Conservation (phyloP, 2,329 filamentous ascomycete genomes). For the Samsoniella hepiali region DNA sequence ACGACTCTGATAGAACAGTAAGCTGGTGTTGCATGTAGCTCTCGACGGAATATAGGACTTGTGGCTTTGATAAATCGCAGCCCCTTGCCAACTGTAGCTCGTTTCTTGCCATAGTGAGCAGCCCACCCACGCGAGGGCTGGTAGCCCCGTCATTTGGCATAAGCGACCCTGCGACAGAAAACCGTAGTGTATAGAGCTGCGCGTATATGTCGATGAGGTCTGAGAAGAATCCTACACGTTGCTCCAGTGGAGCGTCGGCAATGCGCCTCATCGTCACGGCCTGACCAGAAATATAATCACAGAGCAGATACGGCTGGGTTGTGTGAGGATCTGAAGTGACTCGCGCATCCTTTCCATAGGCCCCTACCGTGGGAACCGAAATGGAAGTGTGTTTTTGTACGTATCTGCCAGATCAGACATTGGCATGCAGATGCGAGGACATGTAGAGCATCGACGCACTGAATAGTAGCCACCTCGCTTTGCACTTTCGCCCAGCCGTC, state of each 20-base stretch:
- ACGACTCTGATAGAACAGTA: no score
- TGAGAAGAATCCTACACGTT: neutral
- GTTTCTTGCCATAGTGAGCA: no score
- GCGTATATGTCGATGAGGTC: slow-evolving; percentile 1
- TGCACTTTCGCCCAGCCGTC: slow-evolving; percentile 5
- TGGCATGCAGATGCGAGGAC: neutral
- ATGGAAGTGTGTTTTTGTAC: neutral
- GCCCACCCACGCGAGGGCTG: no score
- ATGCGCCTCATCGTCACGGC: neutral
- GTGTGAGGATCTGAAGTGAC: neutral
- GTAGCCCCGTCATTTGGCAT: no score
- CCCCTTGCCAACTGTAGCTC: no score
- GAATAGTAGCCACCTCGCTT: slow-evolving; percentile 3
- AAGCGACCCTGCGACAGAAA: neutral
- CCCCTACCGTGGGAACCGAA: slow-evolving; percentile 3
- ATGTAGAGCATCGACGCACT: neutral
- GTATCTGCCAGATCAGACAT: neutral
- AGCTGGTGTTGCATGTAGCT: no score
- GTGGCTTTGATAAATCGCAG: no score
- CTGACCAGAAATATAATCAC: neutral
- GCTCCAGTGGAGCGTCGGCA: neutral
- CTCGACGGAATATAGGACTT: no score
- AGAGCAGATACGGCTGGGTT: neutral
- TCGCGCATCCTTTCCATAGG: neutral
- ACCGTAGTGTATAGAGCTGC: neutral